phyloP scores from a whole-genome alignment of 169 alveolate genomes.

The Eimeria necatrix region DNA sequence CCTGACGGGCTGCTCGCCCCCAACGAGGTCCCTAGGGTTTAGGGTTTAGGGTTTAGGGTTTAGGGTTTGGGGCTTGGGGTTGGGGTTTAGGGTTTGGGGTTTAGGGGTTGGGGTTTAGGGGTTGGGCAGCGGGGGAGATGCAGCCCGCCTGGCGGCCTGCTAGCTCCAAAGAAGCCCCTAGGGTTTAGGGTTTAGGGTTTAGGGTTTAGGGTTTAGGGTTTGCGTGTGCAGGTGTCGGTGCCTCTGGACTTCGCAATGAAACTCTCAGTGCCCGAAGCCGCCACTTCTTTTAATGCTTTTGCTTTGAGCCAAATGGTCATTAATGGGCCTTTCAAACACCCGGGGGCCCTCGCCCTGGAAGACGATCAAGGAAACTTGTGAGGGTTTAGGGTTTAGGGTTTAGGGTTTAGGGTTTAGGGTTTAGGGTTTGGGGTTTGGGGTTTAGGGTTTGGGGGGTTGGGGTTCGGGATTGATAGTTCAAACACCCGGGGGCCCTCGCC shows the following conservation, averaged over 20 bases:
- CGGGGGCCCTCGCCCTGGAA: slow-evolving; percentile 97
- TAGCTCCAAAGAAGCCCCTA: too few species aligned
- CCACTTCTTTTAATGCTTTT: slow-evolving; percentile 52
- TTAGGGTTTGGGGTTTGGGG: background rate
- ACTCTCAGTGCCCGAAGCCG: slow-evolving; percentile 54
- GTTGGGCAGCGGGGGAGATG: background rate
- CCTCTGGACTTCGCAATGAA: slow-evolving; percentile 78
- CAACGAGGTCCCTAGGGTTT: slow-evolving; percentile 84
- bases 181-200: background rate
- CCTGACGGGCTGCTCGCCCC: slow-evolving; percentile 99
- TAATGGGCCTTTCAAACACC: slow-evolving; percentile 97
- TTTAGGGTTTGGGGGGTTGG: background rate
- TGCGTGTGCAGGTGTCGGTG: slow-evolving; percentile 27
- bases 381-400: background rate
- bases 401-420: background rate
- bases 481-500: slow-evolving; percentile 98
- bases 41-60: background rate
- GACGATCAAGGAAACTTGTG: slow-evolving; percentile 82
- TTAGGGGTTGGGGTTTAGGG: background rate
- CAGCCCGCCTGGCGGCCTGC: too few species aligned
- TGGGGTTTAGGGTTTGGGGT: background rate
- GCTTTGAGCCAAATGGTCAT: slow-evolving; percentile 85
- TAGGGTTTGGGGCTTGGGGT: background rate
- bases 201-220: background rate
- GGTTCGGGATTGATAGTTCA: slow-evolving; percentile 93